phyloP scores from a whole-genome alignment of 2,329 filamentous ascomycete genomes.

The Seiridium unicorne region DNA sequence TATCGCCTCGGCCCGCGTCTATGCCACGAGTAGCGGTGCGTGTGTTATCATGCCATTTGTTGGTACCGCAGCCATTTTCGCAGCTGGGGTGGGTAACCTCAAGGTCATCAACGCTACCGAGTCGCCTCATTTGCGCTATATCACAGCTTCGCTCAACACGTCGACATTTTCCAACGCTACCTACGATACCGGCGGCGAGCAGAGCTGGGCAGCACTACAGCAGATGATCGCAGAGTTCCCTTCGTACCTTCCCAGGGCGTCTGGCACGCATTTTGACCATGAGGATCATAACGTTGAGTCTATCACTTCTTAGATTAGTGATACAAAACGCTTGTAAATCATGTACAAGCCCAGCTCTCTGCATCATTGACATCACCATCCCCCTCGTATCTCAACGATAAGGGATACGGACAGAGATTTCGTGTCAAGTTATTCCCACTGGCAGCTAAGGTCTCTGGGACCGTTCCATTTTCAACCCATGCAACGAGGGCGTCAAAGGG shows the following conservation, averaged over 20 bases:
- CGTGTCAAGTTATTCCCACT: not conserved
- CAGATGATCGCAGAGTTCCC: not conserved
- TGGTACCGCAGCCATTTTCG: not conserved
- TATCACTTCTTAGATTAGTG: not conserved
- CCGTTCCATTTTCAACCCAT: not conserved
- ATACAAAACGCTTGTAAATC: no score
- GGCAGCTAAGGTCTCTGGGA: not conserved
- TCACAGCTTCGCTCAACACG: not conserved
- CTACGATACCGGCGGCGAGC: not conserved
- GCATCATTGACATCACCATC: not conserved
- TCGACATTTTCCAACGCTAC: not conserved
- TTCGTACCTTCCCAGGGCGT: not conserved
- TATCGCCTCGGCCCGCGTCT: not conserved
- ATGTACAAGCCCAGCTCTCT: not conserved
- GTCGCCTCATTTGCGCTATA: not conserved
- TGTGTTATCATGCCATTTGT: not conserved
- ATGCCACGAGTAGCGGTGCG: not conserved
- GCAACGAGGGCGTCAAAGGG: not conserved
- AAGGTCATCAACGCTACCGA: not conserved
- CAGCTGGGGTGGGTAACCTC: not conserved
- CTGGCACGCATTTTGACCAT: not conserved
- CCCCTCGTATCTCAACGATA: not conserved
- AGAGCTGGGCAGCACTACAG: not conserved
- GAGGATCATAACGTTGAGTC: not conserved
- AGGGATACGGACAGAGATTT: not conserved